Evolutionary conservation across 495 filamentous ascomycete genomes (phyloP).

Genomic region (Penicillium cosmopolitanum): DNA sequence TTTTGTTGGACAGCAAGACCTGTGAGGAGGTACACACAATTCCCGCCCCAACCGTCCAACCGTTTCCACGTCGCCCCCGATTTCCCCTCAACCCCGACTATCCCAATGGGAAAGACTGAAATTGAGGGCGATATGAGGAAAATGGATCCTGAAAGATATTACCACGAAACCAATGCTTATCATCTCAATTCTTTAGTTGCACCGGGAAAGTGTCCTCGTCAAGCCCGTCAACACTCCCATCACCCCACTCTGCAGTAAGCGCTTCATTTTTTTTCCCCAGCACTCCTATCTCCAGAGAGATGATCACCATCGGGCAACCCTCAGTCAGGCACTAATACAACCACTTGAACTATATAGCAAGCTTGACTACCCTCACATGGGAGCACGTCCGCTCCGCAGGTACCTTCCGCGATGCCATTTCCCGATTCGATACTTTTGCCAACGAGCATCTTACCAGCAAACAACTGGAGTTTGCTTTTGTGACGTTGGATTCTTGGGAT

Average conservation of each 20-base stretch:
- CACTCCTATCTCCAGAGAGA: conserved; percentile 7
- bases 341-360: conserved; percentile 57
- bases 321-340: too few species aligned
- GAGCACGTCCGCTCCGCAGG: conserved; percentile 97
- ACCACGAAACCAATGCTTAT: neutral
- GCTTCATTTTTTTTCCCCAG: conserved; percentile 13
- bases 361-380: conserved; percentile 97
- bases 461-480: conserved; percentile 94
- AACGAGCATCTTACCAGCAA: conserved; percentile 82
- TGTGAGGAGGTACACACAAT: conserved; percentile 80
- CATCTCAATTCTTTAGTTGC: conserved; percentile 60
- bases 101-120: neutral
- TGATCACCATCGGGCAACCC: neutral
- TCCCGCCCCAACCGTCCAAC: conserved; percentile 22
- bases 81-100: conserved; percentile 8
- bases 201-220: conserved; percentile 93
- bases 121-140: neutral
- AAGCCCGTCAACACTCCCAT: conserved; percentile 99
- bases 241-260: conserved; percentile 96
- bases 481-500: conserved; percentile 98
- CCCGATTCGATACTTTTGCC: conserved; percentile 90
- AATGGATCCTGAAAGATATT: neutral
- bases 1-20: conserved; percentile 85
- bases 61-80: conserved; percentile 3
- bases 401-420: conserved; percentile 94